Conservation (phyloP, 306 rosid species). For the Potentilla sterilis region DNA sequence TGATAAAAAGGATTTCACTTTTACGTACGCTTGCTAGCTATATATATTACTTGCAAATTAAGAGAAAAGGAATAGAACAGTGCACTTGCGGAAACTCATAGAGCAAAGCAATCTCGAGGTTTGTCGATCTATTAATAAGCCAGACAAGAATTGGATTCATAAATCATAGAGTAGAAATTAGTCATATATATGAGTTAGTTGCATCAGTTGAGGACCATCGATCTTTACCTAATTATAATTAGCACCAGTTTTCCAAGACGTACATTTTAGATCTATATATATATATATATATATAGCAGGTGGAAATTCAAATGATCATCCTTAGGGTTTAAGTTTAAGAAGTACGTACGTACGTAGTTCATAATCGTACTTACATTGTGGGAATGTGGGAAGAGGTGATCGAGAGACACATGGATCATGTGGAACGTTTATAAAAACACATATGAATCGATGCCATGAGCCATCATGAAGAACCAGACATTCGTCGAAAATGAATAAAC, state of each 20-base stretch:
- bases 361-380: background rate
- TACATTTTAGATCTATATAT: background rate
- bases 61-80: background rate
- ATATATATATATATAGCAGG: too few relatives aligned
- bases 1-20: background rate
- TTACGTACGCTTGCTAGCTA: background rate
- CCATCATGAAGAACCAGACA: conserved; percentile 15
- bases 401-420: background rate
- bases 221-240: background rate
- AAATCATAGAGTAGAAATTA: background rate
- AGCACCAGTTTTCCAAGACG: background rate
- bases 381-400: conserved; percentile 3
- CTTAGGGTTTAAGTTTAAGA: background rate
- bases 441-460: conserved; percentile 2
- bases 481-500: background rate
- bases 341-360: too few relatives aligned
- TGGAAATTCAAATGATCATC: background rate
- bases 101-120: background rate
- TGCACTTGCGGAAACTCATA: background rate
- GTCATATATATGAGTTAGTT: background rate
- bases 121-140: background rate
- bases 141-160: background rate
- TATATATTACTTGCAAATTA: background rate
- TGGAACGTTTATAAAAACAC: background rate
- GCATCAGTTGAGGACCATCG: background rate